Evolutionary conservation across 2,329 filamentous ascomycete species (phyloP).

Genomic region (Capronia americana): DNA sequence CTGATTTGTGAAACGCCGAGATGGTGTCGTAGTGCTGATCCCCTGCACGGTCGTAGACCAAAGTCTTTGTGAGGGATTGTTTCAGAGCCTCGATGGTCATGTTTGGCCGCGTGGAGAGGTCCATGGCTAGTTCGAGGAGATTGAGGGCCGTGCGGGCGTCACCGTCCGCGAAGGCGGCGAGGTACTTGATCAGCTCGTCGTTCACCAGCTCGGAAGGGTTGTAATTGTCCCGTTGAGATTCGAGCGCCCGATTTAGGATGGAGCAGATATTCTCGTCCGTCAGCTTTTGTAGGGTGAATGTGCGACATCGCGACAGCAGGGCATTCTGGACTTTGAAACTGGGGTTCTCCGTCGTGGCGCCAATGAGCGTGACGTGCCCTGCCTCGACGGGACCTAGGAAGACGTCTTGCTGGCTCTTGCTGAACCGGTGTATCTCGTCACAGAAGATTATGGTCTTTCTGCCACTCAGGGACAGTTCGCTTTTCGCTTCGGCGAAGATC

Average conservation of each 20-base stretch:
- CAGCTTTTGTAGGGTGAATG: slow-evolving; percentile 83
- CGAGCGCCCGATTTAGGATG: slow-evolving; percentile 79
- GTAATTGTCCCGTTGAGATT: slow-evolving; percentile 53
- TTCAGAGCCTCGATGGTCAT: slow-evolving; percentile 81
- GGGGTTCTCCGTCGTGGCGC: slow-evolving; percentile 96
- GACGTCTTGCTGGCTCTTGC: slow-evolving; percentile 90
- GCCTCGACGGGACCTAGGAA: slow-evolving; percentile 92
- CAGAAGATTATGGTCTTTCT: slow-evolving; percentile 96
- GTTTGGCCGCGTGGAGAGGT: slow-evolving; percentile 63
- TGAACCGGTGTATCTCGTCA: slow-evolving; percentile 94
- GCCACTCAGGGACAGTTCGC: slow-evolving; percentile 79
- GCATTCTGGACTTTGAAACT: slow-evolving; percentile 91
- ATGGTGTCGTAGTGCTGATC: slow-evolving; percentile 99
- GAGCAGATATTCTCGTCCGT: slow-evolving; percentile 71
- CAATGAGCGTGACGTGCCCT: slow-evolving; percentile 88
- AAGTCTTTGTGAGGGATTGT: slow-evolving; percentile 80
- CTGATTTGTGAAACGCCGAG: slow-evolving; percentile 94
- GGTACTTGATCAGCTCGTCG: slow-evolving; percentile 76
- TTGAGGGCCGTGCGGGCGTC: slow-evolving; percentile 94
- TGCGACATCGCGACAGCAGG: slow-evolving; percentile 85
- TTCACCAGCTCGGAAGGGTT: slow-evolving; percentile 67
- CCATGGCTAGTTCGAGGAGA: slow-evolving; percentile 85
- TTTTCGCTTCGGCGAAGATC: slow-evolving; percentile 82
- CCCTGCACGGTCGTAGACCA: slow-evolving; percentile 92
- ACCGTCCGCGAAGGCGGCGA: slow-evolving; percentile 86